Percentiles rank a stretch among this genome's conserved stretches.
Evolutionary conservation across 148 eudicot species (phyloP).

Genomic region (Chenopodium berlandieri): DNA sequence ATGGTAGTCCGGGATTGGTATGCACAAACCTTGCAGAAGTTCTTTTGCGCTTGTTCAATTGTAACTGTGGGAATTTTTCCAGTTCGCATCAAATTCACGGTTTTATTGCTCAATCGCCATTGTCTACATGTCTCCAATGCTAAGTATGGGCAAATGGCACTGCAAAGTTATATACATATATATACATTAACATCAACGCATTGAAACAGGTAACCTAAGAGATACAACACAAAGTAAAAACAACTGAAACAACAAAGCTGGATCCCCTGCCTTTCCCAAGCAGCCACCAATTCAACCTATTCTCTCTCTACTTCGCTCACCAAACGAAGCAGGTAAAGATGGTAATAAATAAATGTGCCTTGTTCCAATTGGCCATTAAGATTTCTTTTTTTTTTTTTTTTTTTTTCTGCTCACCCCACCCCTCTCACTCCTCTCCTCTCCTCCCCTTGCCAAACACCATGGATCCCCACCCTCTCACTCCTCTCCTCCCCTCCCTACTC

Average conservation of each 20-base stretch:
- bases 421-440: background rate
- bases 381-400: too few species aligned
- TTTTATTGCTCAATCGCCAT: constrained; percentile 97
- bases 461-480: too few species aligned
- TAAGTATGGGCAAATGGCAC: constrained; percentile 97
- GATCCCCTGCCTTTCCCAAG: background rate
- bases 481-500: background rate
- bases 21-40: constrained; percentile 81
- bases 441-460: background rate
- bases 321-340: background rate
- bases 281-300: background rate
- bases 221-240: background rate
- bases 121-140: constrained; percentile 97
- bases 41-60: constrained; percentile 98
- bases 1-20: background rate
- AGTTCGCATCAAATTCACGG: constrained; percentile 92
- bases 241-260: background rate
- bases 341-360: background rate
- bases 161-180: constrained; percentile 31
- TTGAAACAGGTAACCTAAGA: background rate
- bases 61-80: constrained; percentile 99
- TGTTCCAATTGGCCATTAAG: background rate
- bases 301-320: background rate
- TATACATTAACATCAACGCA: background rate
- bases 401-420: background rate